Evolutionary conservation across 768 basidiomycete genomes (phyloP), one percentile per base, ranked within the genome.

Genomic region (Paxillus involutus): DNA sequence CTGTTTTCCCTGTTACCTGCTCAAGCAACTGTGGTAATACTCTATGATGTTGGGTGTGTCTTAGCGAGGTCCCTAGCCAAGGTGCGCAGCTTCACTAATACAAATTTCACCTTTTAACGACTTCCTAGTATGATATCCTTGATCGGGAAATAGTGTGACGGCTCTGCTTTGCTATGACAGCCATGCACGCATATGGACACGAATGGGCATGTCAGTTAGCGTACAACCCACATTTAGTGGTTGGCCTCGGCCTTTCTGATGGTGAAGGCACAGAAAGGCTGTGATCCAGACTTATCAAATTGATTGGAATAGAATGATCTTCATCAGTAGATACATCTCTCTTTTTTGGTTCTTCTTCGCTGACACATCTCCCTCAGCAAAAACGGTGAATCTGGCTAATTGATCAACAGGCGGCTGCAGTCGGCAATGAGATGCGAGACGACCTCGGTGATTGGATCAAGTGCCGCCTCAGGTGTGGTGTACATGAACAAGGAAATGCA

Each of bases 161-260:
- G 0, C 7, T 77, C 5, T 13, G 40, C 0, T 74, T 73, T 41
- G 67, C 64, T 0, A 73, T 71, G 0, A 69, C 67, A 7, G 73
- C 70, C 0, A 71, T 77, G 68, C 76, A 78, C 55, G 72, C 72
- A 0, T 75, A 73, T 48, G 70, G 67, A 13, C 75, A 75, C 48
- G 63, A 73, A 43, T 75, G 71, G 73, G 56, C 68, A 63, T 54
- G 57, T 30, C 57, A 58, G 32, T 47, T 58, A 1, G 16, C 48
- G 3, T 58, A 43, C 40, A 56, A 56, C 30, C 55, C 55, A 3
- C 17, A 16, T 7, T 24, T 59, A 11, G 11, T n/a, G 1, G 4
- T 33, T 6, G 51, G 58, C 2, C 33, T 56, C 13, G 51, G 58
- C 4, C 30, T 59, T 3, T 48, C 54, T 9, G 37, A 59, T 35